Percentiles rank a stretch among this genome's conserved stretches.
Evolutionary conservation across 1,284 basidiomycete species (phyloP).

Genomic region (Sporisorium scitamineum): DNA sequence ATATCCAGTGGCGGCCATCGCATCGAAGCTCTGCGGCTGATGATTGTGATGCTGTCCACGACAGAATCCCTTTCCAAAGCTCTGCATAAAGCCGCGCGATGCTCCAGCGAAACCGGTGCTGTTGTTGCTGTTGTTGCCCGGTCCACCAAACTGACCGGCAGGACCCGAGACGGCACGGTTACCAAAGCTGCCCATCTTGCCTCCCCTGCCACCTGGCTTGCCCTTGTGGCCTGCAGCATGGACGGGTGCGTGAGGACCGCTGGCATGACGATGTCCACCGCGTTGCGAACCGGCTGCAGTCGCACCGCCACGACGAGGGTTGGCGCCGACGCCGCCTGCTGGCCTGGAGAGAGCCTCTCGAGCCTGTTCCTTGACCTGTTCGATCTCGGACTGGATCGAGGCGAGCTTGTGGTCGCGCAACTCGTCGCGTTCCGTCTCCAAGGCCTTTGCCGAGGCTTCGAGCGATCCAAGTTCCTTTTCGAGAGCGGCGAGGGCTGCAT

Average conservation of each 20-base stretch:
- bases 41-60: slow-evolving; percentile 28
- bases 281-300: slow-evolving; percentile 27
- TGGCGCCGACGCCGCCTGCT: slow-evolving; percentile 4
- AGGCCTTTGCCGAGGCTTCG: slow-evolving; percentile 27
- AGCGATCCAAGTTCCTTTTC: slow-evolving; percentile 48
- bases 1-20: slow-evolving; percentile 21
- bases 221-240: slow-evolving; percentile 22
- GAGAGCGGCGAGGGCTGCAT: slow-evolving; percentile 36
- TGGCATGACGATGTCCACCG: slow-evolving; percentile 44
- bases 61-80: slow-evolving; percentile 46
- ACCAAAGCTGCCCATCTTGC: slow-evolving; percentile 34
- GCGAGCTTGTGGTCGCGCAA: slow-evolving; percentile 43
- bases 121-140: slow-evolving; percentile 12
- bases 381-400: slow-evolving; percentile 35
- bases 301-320: slow-evolving; percentile 30
- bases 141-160: slow-evolving; percentile 30
- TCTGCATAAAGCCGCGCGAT: slow-evolving; percentile 47
- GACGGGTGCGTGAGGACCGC: slow-evolving; percentile 28
- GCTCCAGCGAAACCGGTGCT: slow-evolving; percentile 30
- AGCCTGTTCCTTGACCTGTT: slow-evolving; percentile 43
- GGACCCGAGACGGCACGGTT: slow-evolving; percentile 43
- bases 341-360: slow-evolving; percentile 30
- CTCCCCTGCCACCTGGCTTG: slow-evolving; percentile 35
- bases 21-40: slow-evolving; percentile 28
- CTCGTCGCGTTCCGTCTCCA: slow-evolving; percentile 43